A percentile compares a stretch with the other conserved stretches of the same genome.
phyloP scores from a whole-genome alignment of 2,329 filamentous ascomycete species.

The Alternaria ventricosa region DNA sequence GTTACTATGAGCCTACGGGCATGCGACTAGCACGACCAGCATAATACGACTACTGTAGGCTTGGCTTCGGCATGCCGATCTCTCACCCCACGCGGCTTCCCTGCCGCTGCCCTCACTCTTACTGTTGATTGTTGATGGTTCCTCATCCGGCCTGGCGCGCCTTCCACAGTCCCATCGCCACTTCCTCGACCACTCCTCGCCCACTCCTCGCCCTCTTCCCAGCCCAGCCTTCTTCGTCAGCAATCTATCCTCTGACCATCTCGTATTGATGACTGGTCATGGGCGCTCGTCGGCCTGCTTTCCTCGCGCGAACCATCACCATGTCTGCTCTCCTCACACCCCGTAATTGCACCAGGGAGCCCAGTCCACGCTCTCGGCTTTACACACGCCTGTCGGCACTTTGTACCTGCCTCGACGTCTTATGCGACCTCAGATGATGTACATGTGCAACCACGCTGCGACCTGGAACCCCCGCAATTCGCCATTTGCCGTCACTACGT shows the following conservation, averaged over 20 bases:
- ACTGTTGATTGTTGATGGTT: neutral
- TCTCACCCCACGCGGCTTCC: neutral
- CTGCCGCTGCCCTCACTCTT: neutral
- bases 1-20: neutral
- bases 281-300: neutral
- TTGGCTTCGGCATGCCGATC: neutral
- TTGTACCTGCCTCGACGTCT: slow-evolving; percentile 5
- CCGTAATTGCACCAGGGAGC: neutral
- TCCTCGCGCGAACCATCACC: neutral
- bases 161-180: slow-evolving; percentile 8
- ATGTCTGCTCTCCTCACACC: neutral
- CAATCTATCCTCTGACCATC: neutral
- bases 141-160: slow-evolving; percentile 1
- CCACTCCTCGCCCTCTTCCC: neutral
- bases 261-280: slow-evolving; percentile 2
- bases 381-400: slow-evolving; percentile 4
- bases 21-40: neutral
- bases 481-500: neutral
- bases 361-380: slow-evolving; percentile 1
- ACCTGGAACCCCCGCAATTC: neutral
- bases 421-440: neutral
- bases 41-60: neutral
- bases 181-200: neutral
- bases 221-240: neutral
- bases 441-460: neutral